Base-by-base conservation (phyloP, 441 rosid genomes). In the Pelargonium australe region DNA sequence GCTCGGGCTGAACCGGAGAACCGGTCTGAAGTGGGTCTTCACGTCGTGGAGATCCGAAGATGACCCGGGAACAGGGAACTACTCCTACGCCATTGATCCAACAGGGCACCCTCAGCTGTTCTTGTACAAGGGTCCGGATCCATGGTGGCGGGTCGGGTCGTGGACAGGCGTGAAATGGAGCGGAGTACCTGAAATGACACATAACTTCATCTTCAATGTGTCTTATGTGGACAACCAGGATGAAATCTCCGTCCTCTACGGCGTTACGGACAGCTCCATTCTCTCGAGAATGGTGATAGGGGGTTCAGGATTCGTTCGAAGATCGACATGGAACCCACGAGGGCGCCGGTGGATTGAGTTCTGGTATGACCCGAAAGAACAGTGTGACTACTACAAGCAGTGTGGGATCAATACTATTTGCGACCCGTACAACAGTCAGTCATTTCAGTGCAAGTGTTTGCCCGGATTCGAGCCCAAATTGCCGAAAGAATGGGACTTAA, bases 401-500 rank as follows among this genome's bases (percentile, higher is more conserved):
- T 90, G 96, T 40, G 96, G 98, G 5, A 69, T 76, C 1, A 85
- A 88, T 40, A 68, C 82, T 74, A 75, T 80, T 19, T 92, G 96
- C 6, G 80, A 87, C 77, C 76, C 86, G 0, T 75, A 77, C 3
- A 25, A 10, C 81, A 0, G 78, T 20, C 23, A 31, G 2, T 53
- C 55, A 60, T 85, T 83, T 41, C 80, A 77, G 34, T 92, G 98
- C 69, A 66, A 70, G 4, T 92, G 96, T 68, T 34, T 88, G 10
- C 95, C 96, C 0, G 96, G 95, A 1, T 89, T 79, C 31, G 79
- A 77, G 57, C 96, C 98, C 12, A 84, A 77, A 41, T 83, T 73
- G 1, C 78, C 81, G 0, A 45, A 31, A 0, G 81, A 71, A 3
- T 89, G 96, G 97, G 71, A 12, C 70, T 60, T 85, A 25, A 82